Evolutionary conservation across 2,329 filamentous ascomycete genomes (phyloP), one percentile per base, ranked within the genome.

Genomic region (Mycogone perniciosa): DNA sequence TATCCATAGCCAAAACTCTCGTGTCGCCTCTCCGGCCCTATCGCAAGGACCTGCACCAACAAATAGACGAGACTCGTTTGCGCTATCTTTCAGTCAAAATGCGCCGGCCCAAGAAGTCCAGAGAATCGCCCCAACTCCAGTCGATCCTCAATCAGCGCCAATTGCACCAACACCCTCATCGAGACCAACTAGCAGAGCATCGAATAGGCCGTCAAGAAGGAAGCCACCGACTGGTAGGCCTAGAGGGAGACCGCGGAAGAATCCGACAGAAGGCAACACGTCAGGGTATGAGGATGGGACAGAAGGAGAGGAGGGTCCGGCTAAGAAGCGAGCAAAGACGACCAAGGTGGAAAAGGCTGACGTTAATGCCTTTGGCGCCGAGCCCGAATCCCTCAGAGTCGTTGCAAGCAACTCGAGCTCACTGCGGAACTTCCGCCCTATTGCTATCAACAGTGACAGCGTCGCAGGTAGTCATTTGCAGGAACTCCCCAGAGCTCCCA

Each of bases 371-470:
- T 87, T 96, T 60, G 87, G 85, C 46, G 77, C 81, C 37, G 84
- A 83, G 31, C 80, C 84, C 7, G 89, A 93, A 44, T 95, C 89
- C 4, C 74, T 97, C 29, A 81, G 91, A 44, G 89, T 96, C n/a
- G 85, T 88, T 54, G 92, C 92, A 43, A 95, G 89, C 64, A 95
- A 88, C 11, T 86, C 91, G 41, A 89, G 89, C 39, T 96, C 91
- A 5, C 77, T 97, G 52, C 86, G 92, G 40, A 85, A 85, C 44
- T 87, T 96, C 66, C 81, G 90, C 41, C 92, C 92, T 4, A 77
- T 88, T 51, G 75, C 78, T 31, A 71, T 77, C 27, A 74, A 71
- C 3, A 70, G 68, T 29, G 75, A 76, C 13, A 64, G 67, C 4
- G 63, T 72, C 4, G 54, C 63, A 31, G 71, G 68, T 33, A 76